phyloP scores from a whole-genome alignment of 2,329 filamentous ascomycete genomes.

The Eutypella sp. region DNA sequence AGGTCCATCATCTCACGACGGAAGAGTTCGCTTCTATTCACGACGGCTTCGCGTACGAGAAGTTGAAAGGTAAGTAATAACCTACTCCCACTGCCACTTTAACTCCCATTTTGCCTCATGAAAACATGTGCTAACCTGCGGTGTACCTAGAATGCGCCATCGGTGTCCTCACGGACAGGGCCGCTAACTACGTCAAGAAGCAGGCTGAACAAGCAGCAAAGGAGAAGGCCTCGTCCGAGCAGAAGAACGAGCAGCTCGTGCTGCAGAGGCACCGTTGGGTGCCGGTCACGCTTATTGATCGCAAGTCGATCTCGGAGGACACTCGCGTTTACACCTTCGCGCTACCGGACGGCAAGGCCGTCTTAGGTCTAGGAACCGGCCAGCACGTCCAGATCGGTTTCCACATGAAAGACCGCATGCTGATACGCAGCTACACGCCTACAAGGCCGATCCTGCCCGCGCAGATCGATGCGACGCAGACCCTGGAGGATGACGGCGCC shows the following conservation, averaged over 20 bases:
- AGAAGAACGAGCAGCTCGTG: background rate
- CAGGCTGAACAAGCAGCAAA: background rate
- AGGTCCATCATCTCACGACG: background rate
- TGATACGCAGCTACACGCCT: slow-evolving; percentile 47
- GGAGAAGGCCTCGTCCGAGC: background rate
- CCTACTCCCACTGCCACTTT: no score
- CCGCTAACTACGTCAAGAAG: background rate
- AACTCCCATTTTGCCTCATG: no score
- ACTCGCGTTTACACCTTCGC: background rate
- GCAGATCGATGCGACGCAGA: slow-evolving; percentile 5
- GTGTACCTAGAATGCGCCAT: background rate
- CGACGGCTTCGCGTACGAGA: background rate
- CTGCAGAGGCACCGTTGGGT: background rate
- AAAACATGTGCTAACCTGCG: background rate
- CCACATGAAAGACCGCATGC: slow-evolving; percentile 45
- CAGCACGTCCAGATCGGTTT: slow-evolving; percentile 50
- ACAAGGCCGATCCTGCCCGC: slow-evolving; percentile 36
- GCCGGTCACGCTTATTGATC: background rate
- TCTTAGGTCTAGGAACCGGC: slow-evolving; percentile 43
- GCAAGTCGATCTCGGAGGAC: background rate
- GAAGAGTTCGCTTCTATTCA: background rate
- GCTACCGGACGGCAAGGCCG: slow-evolving; percentile 11
- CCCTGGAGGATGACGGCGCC: background rate
- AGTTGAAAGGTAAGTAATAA: background rate
- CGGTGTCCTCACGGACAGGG: background rate